Evolutionary conservation across 164 flowering plant species (phyloP), one percentile per base, ranked within the genome.

Genomic region (Kingdonia uniflora): DNA sequence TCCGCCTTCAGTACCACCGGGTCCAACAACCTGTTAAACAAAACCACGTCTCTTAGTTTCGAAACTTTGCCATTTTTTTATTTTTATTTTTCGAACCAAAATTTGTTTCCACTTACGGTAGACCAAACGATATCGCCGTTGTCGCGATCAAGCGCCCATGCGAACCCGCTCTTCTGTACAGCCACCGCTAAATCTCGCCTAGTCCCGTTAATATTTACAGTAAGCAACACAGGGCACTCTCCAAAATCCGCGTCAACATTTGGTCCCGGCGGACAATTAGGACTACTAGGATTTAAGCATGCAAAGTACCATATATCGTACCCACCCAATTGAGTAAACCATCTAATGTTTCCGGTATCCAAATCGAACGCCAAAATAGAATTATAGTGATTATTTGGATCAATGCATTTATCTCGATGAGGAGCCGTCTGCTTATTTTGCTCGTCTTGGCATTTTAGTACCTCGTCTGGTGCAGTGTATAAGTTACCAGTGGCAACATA

Each of bases 131-230:
- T 72, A 19, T 68, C 66, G 0, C 81, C 86, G 64, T 52, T 67
- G 39, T 67, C 71, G 0, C 81, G 72, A 50, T 78, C 76, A 0
- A 78, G 59, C 42, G 80, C 81, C 86, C 86, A 80, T 0, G 71
- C 78, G 41, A 68, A 68, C 11, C 86, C 86, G 35, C 79, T 80
- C 37, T 80, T 80, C 53, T 80, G 83, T 19, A 65, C 76, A 6
- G 85, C 79, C 19, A 64, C 80, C 5, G 51, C 85, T 19, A 78
- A 42, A 44, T 80, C 81, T 0, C 67, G 64, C 15, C 15, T 33
- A 0, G 63, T 73, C 10, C 76, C 60, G 20, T 64, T 65, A 2
- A 33, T 22, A 1, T 1, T 0, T 1, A 66, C 49, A 6, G 42
- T 68, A 5, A 76, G 55, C 56, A 77, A 33, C 79, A 79, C 70